These are phyloP conservation scores for Suillus occidentalis DNA, from an alignment of 768 basidiomycete genomes.

Conservation along the genomic window DNA sequence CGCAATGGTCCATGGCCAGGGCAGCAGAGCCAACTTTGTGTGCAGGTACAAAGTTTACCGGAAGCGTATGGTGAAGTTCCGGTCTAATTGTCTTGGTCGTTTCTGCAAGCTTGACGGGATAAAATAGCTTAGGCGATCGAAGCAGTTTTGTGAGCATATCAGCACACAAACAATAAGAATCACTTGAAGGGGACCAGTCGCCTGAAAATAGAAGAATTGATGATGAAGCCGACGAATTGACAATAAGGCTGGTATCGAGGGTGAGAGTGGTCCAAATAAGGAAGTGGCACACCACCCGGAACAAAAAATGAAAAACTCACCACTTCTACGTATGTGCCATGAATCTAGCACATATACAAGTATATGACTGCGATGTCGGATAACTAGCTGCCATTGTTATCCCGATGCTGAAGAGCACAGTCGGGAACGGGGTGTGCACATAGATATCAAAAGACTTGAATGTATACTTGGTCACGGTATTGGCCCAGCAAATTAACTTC, in stretches of 20 bases:
- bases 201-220: background rate
- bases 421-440: background rate
- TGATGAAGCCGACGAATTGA: background rate
- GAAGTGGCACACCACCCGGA: background rate
- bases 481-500: background rate
- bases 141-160: background rate
- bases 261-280: background rate
- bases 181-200: background rate
- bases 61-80: background rate
- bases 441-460: background rate
- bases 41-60: background rate
- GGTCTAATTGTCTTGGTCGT: background rate
- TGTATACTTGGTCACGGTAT: too few relatives aligned
- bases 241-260: slow-evolving; percentile 3
- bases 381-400: background rate
- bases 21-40: background rate
- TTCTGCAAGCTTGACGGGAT: background rate
- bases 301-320: background rate
- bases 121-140: background rate
- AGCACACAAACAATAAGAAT: slow-evolving; percentile 3
- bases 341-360: background rate
- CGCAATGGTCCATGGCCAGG: background rate
- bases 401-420: background rate
- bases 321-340: background rate
- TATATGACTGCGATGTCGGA: background rate